These are phyloP conservation scores for Aspergillus amoenus DNA, from an alignment of 2,329 filamentous ascomycete species.

Conservation along the genomic window DNA sequence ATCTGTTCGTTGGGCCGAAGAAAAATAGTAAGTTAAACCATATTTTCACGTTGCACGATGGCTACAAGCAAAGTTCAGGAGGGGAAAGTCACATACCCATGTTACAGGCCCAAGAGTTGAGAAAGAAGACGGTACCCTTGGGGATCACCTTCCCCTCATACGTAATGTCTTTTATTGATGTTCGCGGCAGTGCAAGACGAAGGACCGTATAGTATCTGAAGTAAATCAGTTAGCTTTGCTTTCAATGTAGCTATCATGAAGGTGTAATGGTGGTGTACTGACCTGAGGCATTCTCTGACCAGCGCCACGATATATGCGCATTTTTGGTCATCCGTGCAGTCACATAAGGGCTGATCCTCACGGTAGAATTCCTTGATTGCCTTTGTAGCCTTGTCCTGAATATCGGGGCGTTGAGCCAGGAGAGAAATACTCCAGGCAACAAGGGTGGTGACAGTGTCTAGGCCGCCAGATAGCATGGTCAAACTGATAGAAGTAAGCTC, in stretches of 20 bases:
- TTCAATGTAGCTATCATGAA: background rate
- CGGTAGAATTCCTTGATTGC: slow-evolving; percentile 58
- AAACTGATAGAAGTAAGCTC: slow-evolving; percentile 66
- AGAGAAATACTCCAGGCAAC: slow-evolving; percentile 65
- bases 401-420: slow-evolving; percentile 59
- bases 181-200: slow-evolving; percentile 61
- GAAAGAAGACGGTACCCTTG: slow-evolving; percentile 62
- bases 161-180: slow-evolving; percentile 59
- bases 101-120: slow-evolving; percentile 69
- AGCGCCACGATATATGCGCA: slow-evolving; percentile 64
- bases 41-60: background rate
- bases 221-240: background rate
- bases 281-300: slow-evolving; percentile 61
- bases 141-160: slow-evolving; percentile 61
- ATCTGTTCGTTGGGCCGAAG: slow-evolving; percentile 35
- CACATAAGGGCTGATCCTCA: slow-evolving; percentile 56
- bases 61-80: background rate
- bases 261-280: background rate
- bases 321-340: slow-evolving; percentile 62
- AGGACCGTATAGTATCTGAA: slow-evolving; percentile 61
- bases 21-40: background rate
- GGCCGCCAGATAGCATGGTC: slow-evolving; percentile 67
- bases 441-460: slow-evolving; percentile 66
- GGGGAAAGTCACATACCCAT: slow-evolving; percentile 53
- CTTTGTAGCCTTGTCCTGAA: slow-evolving; percentile 59